Percentiles rank a stretch among this genome's conserved stretches.
Evolutionary conservation across 2,329 filamentous ascomycete species (phyloP).

Genomic region (Microdochium trichocladiopsis): DNA sequence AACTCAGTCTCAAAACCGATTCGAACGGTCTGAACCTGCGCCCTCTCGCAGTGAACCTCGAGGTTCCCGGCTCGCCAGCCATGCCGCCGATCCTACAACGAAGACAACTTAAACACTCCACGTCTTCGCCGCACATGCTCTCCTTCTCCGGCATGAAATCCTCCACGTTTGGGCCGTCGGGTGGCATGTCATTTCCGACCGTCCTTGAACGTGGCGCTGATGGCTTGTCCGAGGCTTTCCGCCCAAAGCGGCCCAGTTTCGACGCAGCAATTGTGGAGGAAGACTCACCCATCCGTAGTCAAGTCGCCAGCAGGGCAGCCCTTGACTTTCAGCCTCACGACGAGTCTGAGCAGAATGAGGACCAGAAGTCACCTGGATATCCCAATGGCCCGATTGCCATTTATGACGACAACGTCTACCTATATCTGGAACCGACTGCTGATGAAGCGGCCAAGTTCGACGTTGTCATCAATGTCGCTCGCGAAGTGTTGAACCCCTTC

Average conservation of each 20-base stretch:
- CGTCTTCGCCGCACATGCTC: slow-evolving; percentile 61
- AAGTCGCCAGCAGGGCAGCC: slow-evolving; percentile 52
- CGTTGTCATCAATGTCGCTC: slow-evolving; percentile 77
- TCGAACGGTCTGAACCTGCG: slow-evolving; percentile 47
- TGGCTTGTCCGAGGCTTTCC: slow-evolving; percentile 50
- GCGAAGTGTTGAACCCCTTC: slow-evolving; percentile 76
- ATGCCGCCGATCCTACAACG: slow-evolving; percentile 54
- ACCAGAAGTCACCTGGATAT: slow-evolving; percentile 76
- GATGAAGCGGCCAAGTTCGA: slow-evolving; percentile 74
- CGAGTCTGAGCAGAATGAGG: slow-evolving; percentile 67
- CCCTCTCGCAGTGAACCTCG: slow-evolving; percentile 30
- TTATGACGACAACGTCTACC: slow-evolving; percentile 68
- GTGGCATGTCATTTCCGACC: slow-evolving; percentile 58
- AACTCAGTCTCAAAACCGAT: slow-evolving; percentile 70
- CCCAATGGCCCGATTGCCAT: slow-evolving; percentile 77
- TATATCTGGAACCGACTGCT: slow-evolving; percentile 74
- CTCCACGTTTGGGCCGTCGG: slow-evolving; percentile 51
- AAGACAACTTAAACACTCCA: slow-evolving; percentile 59
- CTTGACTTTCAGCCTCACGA: slow-evolving; percentile 52
- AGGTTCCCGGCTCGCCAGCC: slow-evolving; percentile 48
- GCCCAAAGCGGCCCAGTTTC: slow-evolving; percentile 37
- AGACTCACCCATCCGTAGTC: slow-evolving; percentile 50
- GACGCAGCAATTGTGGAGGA: slow-evolving; percentile 44
- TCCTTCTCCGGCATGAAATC: slow-evolving; percentile 42
- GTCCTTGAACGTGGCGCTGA: slow-evolving; percentile 53